These are phyloP conservation scores for Trichosporon sp. DNA, from an alignment of 1,284 basidiomycete genomes.

Conservation along the genomic window DNA sequence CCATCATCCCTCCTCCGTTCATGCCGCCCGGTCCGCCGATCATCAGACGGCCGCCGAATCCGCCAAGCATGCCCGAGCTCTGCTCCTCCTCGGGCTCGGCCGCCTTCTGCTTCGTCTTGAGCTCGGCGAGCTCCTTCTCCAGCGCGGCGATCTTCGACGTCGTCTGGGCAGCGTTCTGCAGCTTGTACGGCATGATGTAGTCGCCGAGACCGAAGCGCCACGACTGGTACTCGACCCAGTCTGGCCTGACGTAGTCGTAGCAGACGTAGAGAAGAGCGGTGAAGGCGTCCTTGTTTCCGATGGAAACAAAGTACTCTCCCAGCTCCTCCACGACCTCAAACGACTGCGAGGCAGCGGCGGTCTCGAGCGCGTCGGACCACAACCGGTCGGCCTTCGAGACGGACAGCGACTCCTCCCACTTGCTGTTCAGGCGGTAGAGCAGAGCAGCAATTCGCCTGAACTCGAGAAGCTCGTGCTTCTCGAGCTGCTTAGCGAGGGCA, in stretches of 20 bases:
- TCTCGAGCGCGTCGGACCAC: constrained; percentile 91
- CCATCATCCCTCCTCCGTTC: constrained; percentile 23
- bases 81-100: constrained; percentile 45
- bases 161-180: constrained; percentile 66
- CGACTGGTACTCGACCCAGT: constrained; percentile 86
- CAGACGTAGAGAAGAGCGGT: constrained; percentile 85
- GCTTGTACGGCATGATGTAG: constrained; percentile 92
- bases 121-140: constrained; percentile 55
- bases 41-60: constrained; percentile 54
- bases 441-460: constrained; percentile 94
- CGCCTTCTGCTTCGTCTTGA: constrained; percentile 47
- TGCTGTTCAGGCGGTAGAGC: constrained; percentile 72
- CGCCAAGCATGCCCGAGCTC: constrained; percentile 41
- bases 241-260: constrained; percentile 88
- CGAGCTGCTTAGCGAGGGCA: constrained; percentile 79
- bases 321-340: constrained; percentile 91
- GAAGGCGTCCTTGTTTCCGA: constrained; percentile 98
- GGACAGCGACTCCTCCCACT: constrained; percentile 93
- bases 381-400: constrained; percentile 94
- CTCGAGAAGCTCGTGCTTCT: constrained; percentile 89
- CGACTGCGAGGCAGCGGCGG: constrained; percentile 77
- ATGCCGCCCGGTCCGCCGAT: constrained; percentile 47
- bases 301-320: constrained; percentile 89
- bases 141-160: constrained; percentile 58
- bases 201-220: constrained; percentile 95